These are phyloP conservation scores for Lodderomyces jiufengensis DNA, from an alignment of 1,139 yeast species.

Conservation along the genomic window DNA sequence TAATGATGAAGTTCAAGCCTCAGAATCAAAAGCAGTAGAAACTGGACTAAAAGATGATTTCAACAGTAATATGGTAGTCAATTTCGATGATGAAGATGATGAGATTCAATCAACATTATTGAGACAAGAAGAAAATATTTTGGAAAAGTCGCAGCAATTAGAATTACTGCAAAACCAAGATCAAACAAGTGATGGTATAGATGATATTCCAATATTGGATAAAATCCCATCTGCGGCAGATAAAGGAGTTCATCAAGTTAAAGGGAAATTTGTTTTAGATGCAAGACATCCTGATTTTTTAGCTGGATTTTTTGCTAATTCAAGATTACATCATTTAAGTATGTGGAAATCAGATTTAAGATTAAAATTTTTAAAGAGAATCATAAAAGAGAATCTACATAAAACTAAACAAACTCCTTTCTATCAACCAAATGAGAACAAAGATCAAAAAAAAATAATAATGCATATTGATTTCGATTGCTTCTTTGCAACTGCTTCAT, in stretches of 20 bases:
- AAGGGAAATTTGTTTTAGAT: conserved; percentile 29
- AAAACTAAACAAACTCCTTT: conserved; percentile 3
- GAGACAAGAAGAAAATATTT: conserved; percentile 6
- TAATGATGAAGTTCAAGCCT: background rate
- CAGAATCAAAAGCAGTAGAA: too few relatives aligned
- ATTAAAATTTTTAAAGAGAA: conserved; percentile 49
- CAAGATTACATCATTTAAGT: conserved; percentile 84
- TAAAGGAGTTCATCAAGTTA: conserved; percentile 12
- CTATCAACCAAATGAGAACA: background rate
- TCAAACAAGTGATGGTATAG: conserved; percentile 9
- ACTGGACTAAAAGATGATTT: too few relatives aligned
- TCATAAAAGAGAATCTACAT: conserved; percentile 21
- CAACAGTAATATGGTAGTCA: too few relatives aligned
- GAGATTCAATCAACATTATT: conserved; percentile 1
- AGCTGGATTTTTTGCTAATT: conserved; percentile 66
- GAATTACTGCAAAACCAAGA: conserved; percentile 6
- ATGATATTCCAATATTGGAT: conserved; percentile 9
- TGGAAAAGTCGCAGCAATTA: conserved; percentile 6
- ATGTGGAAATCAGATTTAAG: conserved; percentile 81
- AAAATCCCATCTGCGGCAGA: conserved; percentile 2
- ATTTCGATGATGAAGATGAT: conserved; percentile 10
- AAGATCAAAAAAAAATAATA: conserved; percentile 2
- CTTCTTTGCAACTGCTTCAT: conserved; percentile 86
- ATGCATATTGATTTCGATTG: conserved; percentile 92
- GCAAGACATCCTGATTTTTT: conserved; percentile 81